Evolutionary conservation across 2,329 filamentous ascomycete species (phyloP).

Genomic region (Ceratocystis cubensis): DNA sequence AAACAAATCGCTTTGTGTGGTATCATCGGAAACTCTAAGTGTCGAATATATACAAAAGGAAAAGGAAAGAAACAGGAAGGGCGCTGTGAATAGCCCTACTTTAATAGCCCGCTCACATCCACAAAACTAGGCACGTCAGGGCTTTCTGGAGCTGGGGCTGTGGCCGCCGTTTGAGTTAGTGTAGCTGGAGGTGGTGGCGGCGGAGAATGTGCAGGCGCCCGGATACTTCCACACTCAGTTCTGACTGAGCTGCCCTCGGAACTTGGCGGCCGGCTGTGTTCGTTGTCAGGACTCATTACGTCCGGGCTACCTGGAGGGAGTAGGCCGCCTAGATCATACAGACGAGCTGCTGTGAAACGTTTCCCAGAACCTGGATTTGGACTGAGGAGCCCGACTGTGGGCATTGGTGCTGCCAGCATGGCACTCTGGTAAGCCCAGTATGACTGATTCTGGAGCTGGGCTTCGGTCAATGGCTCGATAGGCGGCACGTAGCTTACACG

Average conservation of each 20-base stretch:
- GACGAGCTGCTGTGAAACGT: constrained; percentile 43
- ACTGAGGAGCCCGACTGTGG: constrained; percentile 29
- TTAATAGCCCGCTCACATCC: constrained; percentile 33
- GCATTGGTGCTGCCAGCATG: constrained; percentile 27
- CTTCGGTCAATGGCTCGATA: constrained; percentile 30
- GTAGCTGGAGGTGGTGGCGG: background rate
- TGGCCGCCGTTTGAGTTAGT: background rate
- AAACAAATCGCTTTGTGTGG: constrained; percentile 20
- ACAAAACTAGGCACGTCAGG: constrained; percentile 19
- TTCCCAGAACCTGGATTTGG: constrained; percentile 36
- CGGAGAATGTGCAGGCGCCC: background rate
- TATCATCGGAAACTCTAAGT: constrained; percentile 18
- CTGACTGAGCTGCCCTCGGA: background rate
- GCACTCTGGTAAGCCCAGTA: constrained; percentile 21
- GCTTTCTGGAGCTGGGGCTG: constrained; percentile 1
- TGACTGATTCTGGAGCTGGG: constrained; percentile 25
- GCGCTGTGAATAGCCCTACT: constrained; percentile 21
- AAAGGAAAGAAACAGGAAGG: background rate
- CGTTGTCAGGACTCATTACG: background rate
- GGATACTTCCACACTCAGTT: background rate
- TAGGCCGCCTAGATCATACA: constrained; percentile 47
- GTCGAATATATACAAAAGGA: constrained; percentile 7
- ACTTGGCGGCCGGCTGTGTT: background rate
- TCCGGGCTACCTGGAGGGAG: constrained; percentile 31
- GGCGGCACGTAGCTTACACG: constrained; percentile 27